Evolutionary conservation across 2,329 filamentous ascomycete species (phyloP).

Genomic region (Xylariales sp.): DNA sequence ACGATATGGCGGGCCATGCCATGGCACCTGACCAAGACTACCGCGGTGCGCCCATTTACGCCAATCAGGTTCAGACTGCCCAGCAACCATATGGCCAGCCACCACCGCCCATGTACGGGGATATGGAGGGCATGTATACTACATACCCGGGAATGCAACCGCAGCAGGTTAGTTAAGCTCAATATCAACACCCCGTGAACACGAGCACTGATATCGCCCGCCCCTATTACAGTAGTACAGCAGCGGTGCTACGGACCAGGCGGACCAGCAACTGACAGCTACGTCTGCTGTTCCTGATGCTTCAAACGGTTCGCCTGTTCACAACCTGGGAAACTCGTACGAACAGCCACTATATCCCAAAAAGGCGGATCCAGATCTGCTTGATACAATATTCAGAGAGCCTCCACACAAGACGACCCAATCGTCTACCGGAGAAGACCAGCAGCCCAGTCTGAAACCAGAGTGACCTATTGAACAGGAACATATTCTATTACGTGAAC

Average conservation of each 20-base stretch:
- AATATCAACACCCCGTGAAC: background rate
- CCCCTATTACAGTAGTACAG: slow-evolving; percentile 5
- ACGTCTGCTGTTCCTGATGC: too few relatives aligned
- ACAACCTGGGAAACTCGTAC: too few relatives aligned
- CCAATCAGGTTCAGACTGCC: slow-evolving; percentile 71
- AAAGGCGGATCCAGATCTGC: too few relatives aligned
- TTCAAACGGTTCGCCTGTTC: too few relatives aligned
- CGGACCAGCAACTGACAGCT: background rate
- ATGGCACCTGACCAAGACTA: slow-evolving; percentile 71
- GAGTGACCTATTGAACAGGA: too few relatives aligned
- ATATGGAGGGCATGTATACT: slow-evolving; percentile 77
- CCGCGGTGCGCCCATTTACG: slow-evolving; percentile 77
- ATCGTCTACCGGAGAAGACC: too few relatives aligned
- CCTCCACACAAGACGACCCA: too few relatives aligned
- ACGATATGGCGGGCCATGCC: slow-evolving; percentile 57
- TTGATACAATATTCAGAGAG: too few relatives aligned
- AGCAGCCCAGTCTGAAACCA: too few relatives aligned
- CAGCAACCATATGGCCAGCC: slow-evolving; percentile 73
- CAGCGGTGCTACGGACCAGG: slow-evolving; percentile 1
- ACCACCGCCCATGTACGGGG: slow-evolving; percentile 74
- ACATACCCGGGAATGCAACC: slow-evolving; percentile 74
- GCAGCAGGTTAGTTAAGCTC: slow-evolving; percentile 64
- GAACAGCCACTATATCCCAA: too few relatives aligned
- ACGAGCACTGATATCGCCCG: background rate
- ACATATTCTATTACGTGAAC: too few relatives aligned